Conservation (phyloP, 1,284 basidiomycete genomes). For the Spongiforma sp. region DNA sequence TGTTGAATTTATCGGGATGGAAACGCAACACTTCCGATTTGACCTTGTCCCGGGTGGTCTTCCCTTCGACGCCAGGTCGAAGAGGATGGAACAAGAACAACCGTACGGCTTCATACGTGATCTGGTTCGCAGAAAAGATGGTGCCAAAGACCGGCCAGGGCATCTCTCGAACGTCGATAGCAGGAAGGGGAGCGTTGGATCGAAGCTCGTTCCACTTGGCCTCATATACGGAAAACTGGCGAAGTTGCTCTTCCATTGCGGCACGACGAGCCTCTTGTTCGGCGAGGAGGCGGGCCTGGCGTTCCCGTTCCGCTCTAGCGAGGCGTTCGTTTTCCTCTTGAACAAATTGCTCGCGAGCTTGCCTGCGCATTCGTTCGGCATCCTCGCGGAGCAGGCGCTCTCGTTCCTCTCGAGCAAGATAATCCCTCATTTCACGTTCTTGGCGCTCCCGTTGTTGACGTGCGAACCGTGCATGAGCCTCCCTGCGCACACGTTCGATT, state of each 20-base stretch:
- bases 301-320: slow-evolving; percentile 19
- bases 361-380: slow-evolving; percentile 3
- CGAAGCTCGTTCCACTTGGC: slow-evolving; percentile 46
- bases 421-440: not conserved
- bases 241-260: slow-evolving; percentile 8
- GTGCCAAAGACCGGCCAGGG: slow-evolving; percentile 52
- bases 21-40: slow-evolving; percentile 53
- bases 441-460: slow-evolving; percentile 17
- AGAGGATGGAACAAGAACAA: slow-evolving; percentile 46
- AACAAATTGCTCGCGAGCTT: slow-evolving; percentile 3
- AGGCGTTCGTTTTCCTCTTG: slow-evolving; percentile 15
- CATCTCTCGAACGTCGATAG: slow-evolving; percentile 40
- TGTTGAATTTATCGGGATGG: slow-evolving; percentile 59
- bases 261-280: slow-evolving; percentile 19
- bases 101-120: slow-evolving; percentile 38
- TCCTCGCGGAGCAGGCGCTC: slow-evolving; percentile 10
- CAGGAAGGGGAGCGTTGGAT: slow-evolving; percentile 13
- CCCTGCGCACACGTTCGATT: not conserved
- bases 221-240: slow-evolving; percentile 38
- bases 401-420: slow-evolving; percentile 3
- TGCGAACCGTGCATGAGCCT: not conserved
- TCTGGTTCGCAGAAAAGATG: slow-evolving; percentile 27
- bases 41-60: slow-evolving; percentile 43
- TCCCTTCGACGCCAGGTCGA: slow-evolving; percentile 36
- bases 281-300: slow-evolving; percentile 11